Conservation (phyloP, 306 rosid genomes). For the Quercus agrifolia region DNA sequence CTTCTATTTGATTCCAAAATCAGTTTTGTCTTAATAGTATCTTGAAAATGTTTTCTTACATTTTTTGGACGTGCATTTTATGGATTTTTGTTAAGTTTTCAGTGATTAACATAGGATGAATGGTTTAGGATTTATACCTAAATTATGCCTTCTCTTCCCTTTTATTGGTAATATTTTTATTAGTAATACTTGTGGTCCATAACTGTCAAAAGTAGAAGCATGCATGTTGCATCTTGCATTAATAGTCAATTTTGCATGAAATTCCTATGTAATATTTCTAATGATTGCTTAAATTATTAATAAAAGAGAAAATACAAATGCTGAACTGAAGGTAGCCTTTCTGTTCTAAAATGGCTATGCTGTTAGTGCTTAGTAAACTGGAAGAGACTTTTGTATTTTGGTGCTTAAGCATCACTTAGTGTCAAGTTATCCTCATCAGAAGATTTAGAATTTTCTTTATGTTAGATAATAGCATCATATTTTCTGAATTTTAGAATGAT, state of each 20-base stretch:
- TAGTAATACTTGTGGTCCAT: conserved; percentile 7
- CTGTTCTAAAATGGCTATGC: background rate
- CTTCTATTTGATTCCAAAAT: background rate
- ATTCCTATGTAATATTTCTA: conserved; percentile 4
- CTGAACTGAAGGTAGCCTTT: too few species aligned
- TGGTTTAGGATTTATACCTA: conserved; percentile 8
- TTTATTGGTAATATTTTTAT: conserved; percentile 13
- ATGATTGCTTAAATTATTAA: background rate
- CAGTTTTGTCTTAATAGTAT: background rate
- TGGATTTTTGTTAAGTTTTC: conserved; percentile 3
- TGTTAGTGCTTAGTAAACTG: background rate
- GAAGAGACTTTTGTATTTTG: background rate
- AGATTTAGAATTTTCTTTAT: background rate
- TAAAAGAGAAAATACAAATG: background rate
- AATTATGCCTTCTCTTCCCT: background rate
- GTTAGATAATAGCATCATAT: background rate
- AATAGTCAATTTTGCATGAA: background rate
- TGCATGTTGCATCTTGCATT: background rate
- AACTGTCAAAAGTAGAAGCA: conserved; percentile 3
- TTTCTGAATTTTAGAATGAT: background rate
- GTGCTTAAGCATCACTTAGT: background rate
- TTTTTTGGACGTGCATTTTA: background rate
- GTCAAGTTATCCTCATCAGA: background rate
- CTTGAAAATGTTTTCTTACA: too few species aligned
- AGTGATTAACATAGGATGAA: conserved; percentile 13